phyloP scores from a whole-genome alignment of 306 rosid genomes.

The Cicer judaicum region DNA sequence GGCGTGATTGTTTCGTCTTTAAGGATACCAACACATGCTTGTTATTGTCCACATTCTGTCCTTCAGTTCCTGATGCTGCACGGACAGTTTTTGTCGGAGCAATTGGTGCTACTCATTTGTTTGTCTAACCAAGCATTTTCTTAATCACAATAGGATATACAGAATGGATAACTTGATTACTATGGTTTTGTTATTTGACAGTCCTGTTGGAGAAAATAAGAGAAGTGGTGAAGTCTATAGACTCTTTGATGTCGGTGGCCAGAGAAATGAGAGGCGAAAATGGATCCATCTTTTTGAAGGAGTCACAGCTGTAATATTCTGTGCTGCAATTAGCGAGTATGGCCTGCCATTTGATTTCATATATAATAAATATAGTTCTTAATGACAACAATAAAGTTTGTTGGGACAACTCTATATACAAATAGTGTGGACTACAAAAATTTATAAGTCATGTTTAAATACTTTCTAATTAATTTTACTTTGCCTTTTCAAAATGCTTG shows the following conservation, averaged over 20 bases:
- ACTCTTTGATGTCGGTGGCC: constrained; percentile 97
- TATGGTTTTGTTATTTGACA: constrained; percentile 54
- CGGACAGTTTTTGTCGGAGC: constrained; percentile 13
- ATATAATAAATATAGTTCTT: constrained; percentile 27
- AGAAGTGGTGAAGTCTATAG: constrained; percentile 96
- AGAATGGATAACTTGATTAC: constrained; percentile 20
- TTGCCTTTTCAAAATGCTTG: not conserved
- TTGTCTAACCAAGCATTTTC: not conserved
- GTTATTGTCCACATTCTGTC: not conserved
- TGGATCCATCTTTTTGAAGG: constrained; percentile 99
- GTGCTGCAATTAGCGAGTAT: constrained; percentile 99
- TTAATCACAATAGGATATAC: not conserved
- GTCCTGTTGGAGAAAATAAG: constrained; percentile 98
- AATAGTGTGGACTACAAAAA: not conserved
- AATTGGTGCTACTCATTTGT: not conserved
- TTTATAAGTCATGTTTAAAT: not conserved
- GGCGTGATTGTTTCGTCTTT: constrained; percentile 7
- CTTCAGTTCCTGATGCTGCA: constrained; percentile 3
- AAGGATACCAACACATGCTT: constrained; percentile 5
- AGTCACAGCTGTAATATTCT: constrained; percentile 95
- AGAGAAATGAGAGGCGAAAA: constrained; percentile 97
- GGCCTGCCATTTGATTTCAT: constrained; percentile 38
- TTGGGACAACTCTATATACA: not conserved
- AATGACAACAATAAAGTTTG: constrained; percentile 19
- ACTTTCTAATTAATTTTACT: not conserved